Percentiles rank a stretch among this genome's conserved stretches.
phyloP scores from a whole-genome alignment of 148 eudicot genomes.

The Fallopia convolvulus region DNA sequence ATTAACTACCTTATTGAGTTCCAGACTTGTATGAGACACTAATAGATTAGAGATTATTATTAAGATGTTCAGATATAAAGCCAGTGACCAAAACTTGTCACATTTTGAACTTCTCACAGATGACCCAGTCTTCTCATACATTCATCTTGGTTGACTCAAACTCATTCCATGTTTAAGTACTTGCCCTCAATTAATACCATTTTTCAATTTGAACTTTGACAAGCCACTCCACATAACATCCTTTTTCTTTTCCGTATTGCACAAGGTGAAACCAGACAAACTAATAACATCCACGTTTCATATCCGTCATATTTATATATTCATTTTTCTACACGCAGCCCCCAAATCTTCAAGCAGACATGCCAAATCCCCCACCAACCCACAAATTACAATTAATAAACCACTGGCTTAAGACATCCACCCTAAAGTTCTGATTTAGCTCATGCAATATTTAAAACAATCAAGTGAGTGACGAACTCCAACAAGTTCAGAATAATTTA shows the following conservation, averaged over 20 bases:
- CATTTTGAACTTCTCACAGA: not conserved
- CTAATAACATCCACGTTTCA: not conserved
- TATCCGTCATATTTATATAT: not conserved
- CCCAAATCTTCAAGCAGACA: not conserved
- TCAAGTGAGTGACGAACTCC: not conserved
- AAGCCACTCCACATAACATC: not conserved
- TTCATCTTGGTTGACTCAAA: not conserved
- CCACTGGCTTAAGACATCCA: not conserved
- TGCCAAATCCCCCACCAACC: not conserved
- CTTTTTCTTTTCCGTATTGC: not conserved
- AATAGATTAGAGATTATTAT: not conserved
- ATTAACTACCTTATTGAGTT: not conserved
- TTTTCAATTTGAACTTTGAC: not conserved
- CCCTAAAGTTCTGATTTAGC: not conserved
- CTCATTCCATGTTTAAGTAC: not conserved
- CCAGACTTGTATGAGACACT: not conserved
- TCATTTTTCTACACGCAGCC: not conserved
- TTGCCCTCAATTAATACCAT: not conserved
- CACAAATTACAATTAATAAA: not conserved
- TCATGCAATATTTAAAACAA: constrained; percentile 6
- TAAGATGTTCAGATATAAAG: not conserved
- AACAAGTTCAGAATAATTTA: not conserved
- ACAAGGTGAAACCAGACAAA: constrained; percentile 5
- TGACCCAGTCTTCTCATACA: not conserved
- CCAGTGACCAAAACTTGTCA: constrained; percentile 1